A percentile compares a stretch with the other conserved stretches of the same genome.
phyloP scores from a whole-genome alignment of 805 yeast genomes.

The Phaffomyces antillensis region DNA sequence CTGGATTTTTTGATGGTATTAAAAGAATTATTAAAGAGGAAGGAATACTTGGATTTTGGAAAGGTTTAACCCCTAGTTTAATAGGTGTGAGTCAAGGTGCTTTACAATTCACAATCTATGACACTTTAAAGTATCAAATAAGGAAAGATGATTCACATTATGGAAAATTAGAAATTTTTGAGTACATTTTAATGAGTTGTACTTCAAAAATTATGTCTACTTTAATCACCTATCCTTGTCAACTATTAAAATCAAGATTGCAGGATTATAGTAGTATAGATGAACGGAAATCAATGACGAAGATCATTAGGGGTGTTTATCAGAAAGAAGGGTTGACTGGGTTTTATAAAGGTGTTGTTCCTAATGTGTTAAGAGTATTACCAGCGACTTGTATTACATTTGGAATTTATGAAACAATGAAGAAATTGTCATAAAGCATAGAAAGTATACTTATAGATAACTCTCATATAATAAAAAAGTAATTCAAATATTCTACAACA shows the following conservation, averaged over 20 bases:
- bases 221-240: constrained; percentile 71
- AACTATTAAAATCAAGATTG: constrained; percentile 68
- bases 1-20: constrained; percentile 51
- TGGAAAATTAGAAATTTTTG: constrained; percentile 36
- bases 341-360: constrained; percentile 76
- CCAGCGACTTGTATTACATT: constrained; percentile 94
- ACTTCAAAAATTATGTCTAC: constrained; percentile 64
- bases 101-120: constrained; percentile 80
- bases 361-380: constrained; percentile 73
- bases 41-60: constrained; percentile 60
- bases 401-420: constrained; percentile 67
- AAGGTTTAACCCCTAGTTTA: constrained; percentile 67
- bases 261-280: constrained; percentile 42
- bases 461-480: not conserved
- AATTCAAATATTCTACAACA: too few species aligned
- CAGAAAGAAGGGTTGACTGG: constrained; percentile 51
- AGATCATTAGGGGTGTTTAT: constrained; percentile 35
- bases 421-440: constrained; percentile 12
- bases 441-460: too few species aligned
- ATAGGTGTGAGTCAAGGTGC: constrained; percentile 87
- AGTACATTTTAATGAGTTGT: constrained; percentile 63
- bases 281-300: constrained; percentile 20
- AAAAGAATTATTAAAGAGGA: constrained; percentile 40
- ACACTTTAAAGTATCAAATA: constrained; percentile 50
- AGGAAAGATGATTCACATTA: constrained; percentile 14